Percentiles rank a stretch among this genome's conserved stretches.
Conservation (phyloP, 202 grass and related monocot genomes). For the Setaria viridis region DNA sequence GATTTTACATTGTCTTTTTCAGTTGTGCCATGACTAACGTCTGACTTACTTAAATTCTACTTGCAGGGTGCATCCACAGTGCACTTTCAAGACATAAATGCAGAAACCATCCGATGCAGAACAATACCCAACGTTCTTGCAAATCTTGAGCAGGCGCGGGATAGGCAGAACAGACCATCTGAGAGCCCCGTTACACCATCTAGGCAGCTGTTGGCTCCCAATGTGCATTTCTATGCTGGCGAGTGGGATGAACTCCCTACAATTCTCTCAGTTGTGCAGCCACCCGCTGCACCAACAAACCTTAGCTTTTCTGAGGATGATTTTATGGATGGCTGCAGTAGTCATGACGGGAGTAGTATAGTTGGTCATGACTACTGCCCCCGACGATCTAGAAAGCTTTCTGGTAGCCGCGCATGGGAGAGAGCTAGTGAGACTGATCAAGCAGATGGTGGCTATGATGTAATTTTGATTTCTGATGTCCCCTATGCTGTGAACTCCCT, state of each 20-base stretch:
- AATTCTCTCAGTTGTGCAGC: conserved; percentile 79
- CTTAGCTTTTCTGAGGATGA: conserved; percentile 96
- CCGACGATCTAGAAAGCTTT: conserved; percentile 86
- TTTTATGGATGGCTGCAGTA: conserved; percentile 84
- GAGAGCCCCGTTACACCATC: conserved; percentile 97
- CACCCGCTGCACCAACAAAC: conserved; percentile 49
- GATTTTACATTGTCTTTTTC: neutral
- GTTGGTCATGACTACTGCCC: conserved; percentile 64
- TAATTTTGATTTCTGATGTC: conserved; percentile 85
- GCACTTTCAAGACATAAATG: conserved; percentile 94
- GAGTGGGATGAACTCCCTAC: conserved; percentile 84
- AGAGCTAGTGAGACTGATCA: conserved; percentile 73
- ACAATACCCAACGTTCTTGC: conserved; percentile 93
- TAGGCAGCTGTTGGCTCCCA: conserved; percentile 64
- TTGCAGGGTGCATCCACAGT: conserved; percentile 81
- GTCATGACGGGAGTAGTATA: conserved; percentile 80
- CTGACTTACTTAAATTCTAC: conserved; percentile 46
- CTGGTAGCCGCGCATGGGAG: conserved; percentile 91
- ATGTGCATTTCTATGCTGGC: conserved; percentile 90
- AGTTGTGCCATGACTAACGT: neutral
- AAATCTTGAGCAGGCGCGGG: conserved; percentile 85
- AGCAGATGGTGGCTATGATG: conserved; percentile 73
- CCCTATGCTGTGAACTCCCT: conserved; percentile 62
- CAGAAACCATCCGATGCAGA: conserved; percentile 85
- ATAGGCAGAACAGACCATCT: conserved; percentile 72